Evolutionary conservation across 1,139 yeast genomes (phyloP).

Genomic region (Candida mesenterica): DNA sequence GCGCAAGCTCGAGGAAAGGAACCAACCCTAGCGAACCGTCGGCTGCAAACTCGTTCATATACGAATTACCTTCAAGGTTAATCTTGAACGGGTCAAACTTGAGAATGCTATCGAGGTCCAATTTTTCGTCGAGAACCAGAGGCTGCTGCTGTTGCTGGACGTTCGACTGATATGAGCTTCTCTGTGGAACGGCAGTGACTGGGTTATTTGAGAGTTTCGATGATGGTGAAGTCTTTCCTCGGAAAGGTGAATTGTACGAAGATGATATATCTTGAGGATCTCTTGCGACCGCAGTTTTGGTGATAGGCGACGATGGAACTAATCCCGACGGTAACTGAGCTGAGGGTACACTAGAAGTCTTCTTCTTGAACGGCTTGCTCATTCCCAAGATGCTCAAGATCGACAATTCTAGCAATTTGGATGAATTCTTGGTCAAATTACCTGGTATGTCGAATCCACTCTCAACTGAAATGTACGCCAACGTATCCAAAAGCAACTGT

Average conservation of each 20-base stretch:
- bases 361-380: constrained; percentile 18
- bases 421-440: constrained; percentile 54
- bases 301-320: background rate
- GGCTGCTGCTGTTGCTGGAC: background rate
- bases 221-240: background rate
- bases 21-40: constrained; percentile 69
- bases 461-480: constrained; percentile 50
- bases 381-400: constrained; percentile 51
- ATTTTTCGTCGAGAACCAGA: constrained; percentile 5
- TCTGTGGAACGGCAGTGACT: background rate
- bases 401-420: constrained; percentile 56
- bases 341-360: constrained; percentile 2
- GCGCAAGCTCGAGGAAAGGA: constrained; percentile 40
- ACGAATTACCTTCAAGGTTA: constrained; percentile 33
- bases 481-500: constrained; percentile 47
- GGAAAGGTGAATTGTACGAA: background rate
- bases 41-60: constrained; percentile 59
- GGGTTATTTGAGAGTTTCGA: background rate
- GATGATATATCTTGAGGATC: background rate
- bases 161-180: background rate
- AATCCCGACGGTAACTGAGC: background rate
- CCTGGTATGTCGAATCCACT: constrained; percentile 58
- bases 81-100: constrained; percentile 44
- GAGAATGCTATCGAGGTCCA: constrained; percentile 26
- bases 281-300: constrained; percentile 3